Base-by-base conservation (phyloP, 2,329 filamentous ascomycete genomes). In the Fusarium circinatum region DNA sequence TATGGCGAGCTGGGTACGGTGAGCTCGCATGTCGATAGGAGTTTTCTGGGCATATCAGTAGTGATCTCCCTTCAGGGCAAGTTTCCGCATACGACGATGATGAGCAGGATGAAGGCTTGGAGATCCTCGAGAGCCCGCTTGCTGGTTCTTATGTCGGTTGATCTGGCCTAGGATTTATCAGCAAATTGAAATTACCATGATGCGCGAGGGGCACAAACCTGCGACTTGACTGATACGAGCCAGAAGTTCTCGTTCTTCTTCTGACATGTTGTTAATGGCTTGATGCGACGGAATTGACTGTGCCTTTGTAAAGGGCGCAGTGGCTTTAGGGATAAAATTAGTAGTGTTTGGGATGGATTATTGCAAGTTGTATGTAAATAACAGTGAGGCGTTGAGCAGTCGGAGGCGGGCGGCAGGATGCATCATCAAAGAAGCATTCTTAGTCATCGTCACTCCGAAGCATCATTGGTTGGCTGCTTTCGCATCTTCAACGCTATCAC, bases 141-240 rank as follows among this genome's bases (percentile, higher is more conserved):
- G 87, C 71, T 91, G 88, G 72, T 89, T 93, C 81, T 93, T 95
- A 84, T 93, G 91, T 59, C 91, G 90, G 80, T 95, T 95, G 80
- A 96, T 96, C 82, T 93, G 92, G 75, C 92, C 93, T 94, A 73
- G 15, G 30, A 48, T 48, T 66, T 45, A 68, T 79, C 60, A 83
- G 72, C 78, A 62, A 58, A 66, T 49, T 74, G 63, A 32, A 59
- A 39, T 32, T 32, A 47, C 61, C 41, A 69, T 63, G 58, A 69
- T 52, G 36, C 44, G 60, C 24, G 20, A 42, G 70, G 65, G 60
- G 60, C 51, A 79, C 82, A 49, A 80, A 87, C 87, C 85, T 65
- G 88, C 85, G 59, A 89, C 80, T 47, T 84, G 84, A 76, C 85
- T 82, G 79, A 90, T 90, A 73, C 84, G 84, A 59, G 86, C 87